phyloP scores from a whole-genome alignment of 2,329 filamentous ascomycete species.

The Zarea fungicola region DNA sequence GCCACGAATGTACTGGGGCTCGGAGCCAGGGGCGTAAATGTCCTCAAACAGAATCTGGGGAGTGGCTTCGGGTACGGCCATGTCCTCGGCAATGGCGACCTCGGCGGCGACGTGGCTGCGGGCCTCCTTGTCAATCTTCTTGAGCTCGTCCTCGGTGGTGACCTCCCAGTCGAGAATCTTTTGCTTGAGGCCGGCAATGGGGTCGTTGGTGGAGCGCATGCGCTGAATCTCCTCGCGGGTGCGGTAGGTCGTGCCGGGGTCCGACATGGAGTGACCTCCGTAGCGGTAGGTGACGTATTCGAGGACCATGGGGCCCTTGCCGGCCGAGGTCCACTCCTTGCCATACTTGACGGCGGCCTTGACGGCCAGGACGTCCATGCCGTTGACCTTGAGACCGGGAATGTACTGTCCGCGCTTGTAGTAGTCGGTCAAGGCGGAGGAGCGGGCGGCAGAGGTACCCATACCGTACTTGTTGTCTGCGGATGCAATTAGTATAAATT shows the following conservation, averaged over 20 bases:
- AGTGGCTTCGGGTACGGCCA: slow-evolving; percentile 73
- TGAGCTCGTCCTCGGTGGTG: slow-evolving; percentile 88
- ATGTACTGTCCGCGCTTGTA: slow-evolving; percentile 99
- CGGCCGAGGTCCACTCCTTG: slow-evolving; percentile 76
- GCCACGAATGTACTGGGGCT: slow-evolving; percentile 84
- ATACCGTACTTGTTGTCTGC: slow-evolving; percentile 99
- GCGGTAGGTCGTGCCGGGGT: slow-evolving; percentile 97
- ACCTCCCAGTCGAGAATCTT: slow-evolving; percentile 96
- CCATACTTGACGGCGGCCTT: slow-evolving; percentile 94
- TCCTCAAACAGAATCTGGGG: slow-evolving; percentile 89
- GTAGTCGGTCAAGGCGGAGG: slow-evolving; percentile 96
- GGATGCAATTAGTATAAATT: background rate
- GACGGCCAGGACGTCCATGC: slow-evolving; percentile 97
- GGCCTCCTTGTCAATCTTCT: slow-evolving; percentile 91
- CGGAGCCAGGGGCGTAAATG: slow-evolving; percentile 84
- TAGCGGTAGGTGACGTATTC: slow-evolving; percentile 99
- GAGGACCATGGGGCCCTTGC: slow-evolving; percentile 90
- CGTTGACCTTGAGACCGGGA: slow-evolving; percentile 97
- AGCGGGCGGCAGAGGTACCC: slow-evolving; percentile 92
- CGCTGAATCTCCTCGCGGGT: slow-evolving; percentile 99
- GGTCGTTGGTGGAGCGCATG: slow-evolving; percentile 98
- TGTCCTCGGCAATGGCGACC: slow-evolving; percentile 84
- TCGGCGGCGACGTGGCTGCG: slow-evolving; percentile 80
- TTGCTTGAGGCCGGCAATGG: slow-evolving; percentile 95
- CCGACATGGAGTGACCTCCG: slow-evolving; percentile 99